Evolutionary conservation across 2,329 filamentous ascomycete species (phyloP), one percentile per base, ranked within the genome.

Genomic region (Cercospora brassicicola): DNA sequence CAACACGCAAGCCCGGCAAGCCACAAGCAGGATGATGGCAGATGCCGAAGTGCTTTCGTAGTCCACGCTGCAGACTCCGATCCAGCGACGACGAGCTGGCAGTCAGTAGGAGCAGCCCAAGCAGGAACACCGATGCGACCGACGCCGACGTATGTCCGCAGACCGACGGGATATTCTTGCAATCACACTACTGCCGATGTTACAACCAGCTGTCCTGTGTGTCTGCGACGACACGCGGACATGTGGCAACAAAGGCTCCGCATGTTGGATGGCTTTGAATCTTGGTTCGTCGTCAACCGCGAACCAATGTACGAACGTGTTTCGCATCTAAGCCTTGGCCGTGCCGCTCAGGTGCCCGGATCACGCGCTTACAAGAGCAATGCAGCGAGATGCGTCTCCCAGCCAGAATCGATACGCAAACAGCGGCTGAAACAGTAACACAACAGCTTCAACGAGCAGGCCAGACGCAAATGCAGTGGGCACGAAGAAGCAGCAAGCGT

Each of bases 351-450:
- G 18, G 28, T 48, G 61, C 61, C 48, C 59, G n/a, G 39, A 31
- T 62, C 39, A 62, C 42, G 36, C 59, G 59, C 36, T 42, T n/a
- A n/a, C 23, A 31, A 6, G 36, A 62, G 18, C 18, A 28, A 28
- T n/a, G 2, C 20, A 62, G 20, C 42, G 36, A 15, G 48, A 55
- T 55, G 45, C 45, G 9, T 48, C 18, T 48, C 10, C 45, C 45
- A 23, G 53, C 23, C 53, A 56, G 20, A n/a, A 31, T 28, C 9
- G 53, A 56, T 20, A 36, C 15, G 55, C 55, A 36, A 11, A 20
- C 15, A 36, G 28, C 55, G 28, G 55, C 61, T 63, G 61, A 55
- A 55, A 63, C 45, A 63, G 61, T 55, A 18, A 39, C 45, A 63
- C 45, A 36, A 48, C 45, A 36, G 42, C 61, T 30, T 18, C 61